A percentile compares a stretch with the other conserved stretches of the same genome.
These are phyloP conservation scores for Quercus variabilis DNA, from an alignment of 306 rosid genomes.

Conservation along the genomic window DNA sequence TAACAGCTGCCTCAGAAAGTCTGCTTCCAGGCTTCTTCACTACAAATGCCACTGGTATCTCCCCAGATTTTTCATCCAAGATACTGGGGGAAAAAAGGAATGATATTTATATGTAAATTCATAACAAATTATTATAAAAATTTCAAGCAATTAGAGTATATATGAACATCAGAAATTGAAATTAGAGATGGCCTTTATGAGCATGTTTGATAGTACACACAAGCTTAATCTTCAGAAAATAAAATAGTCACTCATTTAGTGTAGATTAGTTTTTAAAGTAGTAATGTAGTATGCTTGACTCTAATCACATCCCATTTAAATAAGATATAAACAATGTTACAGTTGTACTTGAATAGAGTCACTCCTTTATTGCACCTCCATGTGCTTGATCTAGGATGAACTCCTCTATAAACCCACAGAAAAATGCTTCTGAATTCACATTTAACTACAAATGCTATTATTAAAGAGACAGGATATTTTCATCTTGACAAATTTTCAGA, in stretches of 20 bases:
- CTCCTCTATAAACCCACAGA: neutral
- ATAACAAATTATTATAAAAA: neutral
- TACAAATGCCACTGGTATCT: conserved; percentile 81
- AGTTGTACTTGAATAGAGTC: too few relatives aligned
- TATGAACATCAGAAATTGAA: neutral
- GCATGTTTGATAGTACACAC: neutral
- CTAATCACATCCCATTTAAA: neutral
- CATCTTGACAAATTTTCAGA: neutral
- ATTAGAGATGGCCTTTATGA: neutral
- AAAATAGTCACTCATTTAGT: neutral
- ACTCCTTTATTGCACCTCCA: neutral
- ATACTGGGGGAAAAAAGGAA: conserved; percentile 35
- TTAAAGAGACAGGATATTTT: neutral
- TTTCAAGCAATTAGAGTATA: neutral
- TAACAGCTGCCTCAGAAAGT: conserved; percentile 42
- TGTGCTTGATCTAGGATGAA: neutral
- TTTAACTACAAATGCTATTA: neutral
- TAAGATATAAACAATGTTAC: neutral
- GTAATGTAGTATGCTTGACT: neutral
- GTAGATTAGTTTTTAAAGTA: neutral
- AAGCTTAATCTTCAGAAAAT: neutral
- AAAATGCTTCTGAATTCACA: neutral
- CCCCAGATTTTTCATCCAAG: conserved; percentile 65
- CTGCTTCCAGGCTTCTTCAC: conserved; percentile 57
- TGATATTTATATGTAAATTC: conserved; percentile 8